Conservation (phyloP, 108 stramenopile species). For the Bacterosira constricta region DNA sequence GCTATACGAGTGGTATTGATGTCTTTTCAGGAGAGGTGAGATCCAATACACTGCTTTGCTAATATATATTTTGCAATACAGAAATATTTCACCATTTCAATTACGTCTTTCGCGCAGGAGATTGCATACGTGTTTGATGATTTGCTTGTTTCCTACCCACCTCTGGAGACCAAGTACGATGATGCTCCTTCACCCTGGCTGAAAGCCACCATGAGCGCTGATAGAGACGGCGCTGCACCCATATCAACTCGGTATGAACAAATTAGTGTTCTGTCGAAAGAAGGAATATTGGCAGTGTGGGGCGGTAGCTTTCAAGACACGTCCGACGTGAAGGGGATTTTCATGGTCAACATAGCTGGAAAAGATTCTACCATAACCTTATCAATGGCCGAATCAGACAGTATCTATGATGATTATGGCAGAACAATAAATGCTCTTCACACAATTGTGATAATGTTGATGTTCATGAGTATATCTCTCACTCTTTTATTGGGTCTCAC, state of each 20-base stretch:
- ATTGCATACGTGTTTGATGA: slow-evolving; percentile 58
- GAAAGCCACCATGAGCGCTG: slow-evolving; percentile 12
- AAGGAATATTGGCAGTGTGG: slow-evolving; percentile 48
- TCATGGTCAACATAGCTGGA: slow-evolving; percentile 54
- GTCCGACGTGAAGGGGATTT: slow-evolving; percentile 42
- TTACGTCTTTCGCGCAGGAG: slow-evolving; percentile 8
- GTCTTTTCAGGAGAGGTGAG: slow-evolving; percentile 38
- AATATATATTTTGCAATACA: background rate
- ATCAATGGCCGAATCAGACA: slow-evolving; percentile 29
- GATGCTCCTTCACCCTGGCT: slow-evolving; percentile 22
- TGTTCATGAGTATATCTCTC: slow-evolving; percentile 55
- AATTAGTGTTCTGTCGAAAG: slow-evolving; percentile 34
- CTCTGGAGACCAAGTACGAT: slow-evolving; percentile 1
- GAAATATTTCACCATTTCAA: background rate
- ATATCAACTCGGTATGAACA: slow-evolving; percentile 48
- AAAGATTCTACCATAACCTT: slow-evolving; percentile 32
- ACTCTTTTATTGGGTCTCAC: slow-evolving; percentile 47
- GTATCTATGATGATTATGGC: slow-evolving; percentile 43
- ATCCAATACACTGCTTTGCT: no score
- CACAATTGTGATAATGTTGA: slow-evolving; percentile 52
- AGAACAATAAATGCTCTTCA: slow-evolving; percentile 47
- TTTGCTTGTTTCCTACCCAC: slow-evolving; percentile 43
- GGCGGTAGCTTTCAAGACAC: slow-evolving; percentile 53
- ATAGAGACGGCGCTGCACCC: background rate
- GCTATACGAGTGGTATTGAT: slow-evolving; percentile 47